Base-by-base conservation (phyloP, 1,284 basidiomycete species). In the Ceratorhiza oryzae-sativae region DNA sequence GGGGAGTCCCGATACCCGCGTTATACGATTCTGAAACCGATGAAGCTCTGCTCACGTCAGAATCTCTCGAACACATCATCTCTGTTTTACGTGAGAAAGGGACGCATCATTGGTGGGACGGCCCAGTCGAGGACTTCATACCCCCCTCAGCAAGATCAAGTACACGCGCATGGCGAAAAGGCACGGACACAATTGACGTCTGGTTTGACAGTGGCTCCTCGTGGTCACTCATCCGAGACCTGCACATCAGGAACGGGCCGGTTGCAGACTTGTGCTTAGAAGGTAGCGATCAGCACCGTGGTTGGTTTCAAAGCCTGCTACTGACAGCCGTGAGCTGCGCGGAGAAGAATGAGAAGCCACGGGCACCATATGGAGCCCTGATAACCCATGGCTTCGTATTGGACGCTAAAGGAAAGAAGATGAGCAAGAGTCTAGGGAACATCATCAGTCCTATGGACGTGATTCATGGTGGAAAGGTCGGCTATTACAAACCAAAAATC, bases 141-240 rank as follows among this genome's bases (percentile, higher is more conserved):
- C 87, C 91, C 10, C 86, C 88, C 0, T 81, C 83, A 20, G 82
- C 91, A 23, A 79, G 80, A 1, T 72, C 71, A 25, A 82, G 79
- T 82, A 13, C 80, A 60, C 27, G 78, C 48, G 81, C 79, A 3
- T 93, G 90, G 86, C 80, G 82, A 55, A 95, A 94, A 79, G 92
- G 95, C 8, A 89, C 86, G 1, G 97, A 99, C 79, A 99, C 97
- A 0, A 93, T 99, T 86, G 97, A 99, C 79, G 97, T 99, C 2
- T 99, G 97, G 97, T 99, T 99, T 77, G 97, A 99, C 82, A 97
- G 94, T 77, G 97, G 97, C 1, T 90, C 92, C 0, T 95, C 95
- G 1, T 99, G 97, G 97, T 89, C 93, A 0, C 87, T 94, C 81
- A 83, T 98, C 39, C 77, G 77, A 34, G 84, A 83, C 13, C 78